Percentiles rank a stretch among this genome's conserved stretches.
Evolutionary conservation across 192 early-diverging fungal species (phyloP).

Genomic region (Coemansia sp.): DNA sequence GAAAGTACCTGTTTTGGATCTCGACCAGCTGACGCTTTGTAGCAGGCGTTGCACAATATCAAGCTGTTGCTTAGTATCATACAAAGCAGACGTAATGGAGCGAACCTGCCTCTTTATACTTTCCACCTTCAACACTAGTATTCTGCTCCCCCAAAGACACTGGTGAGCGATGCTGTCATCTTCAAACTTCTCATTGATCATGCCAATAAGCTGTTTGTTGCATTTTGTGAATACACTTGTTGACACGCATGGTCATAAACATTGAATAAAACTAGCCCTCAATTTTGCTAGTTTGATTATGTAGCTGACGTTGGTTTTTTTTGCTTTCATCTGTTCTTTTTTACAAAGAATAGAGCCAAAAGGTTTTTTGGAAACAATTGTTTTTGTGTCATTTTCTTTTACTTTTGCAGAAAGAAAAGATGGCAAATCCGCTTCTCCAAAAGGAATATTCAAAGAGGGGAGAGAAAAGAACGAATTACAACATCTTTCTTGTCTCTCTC

Average conservation of each 20-base stretch:
- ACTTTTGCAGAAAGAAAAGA: neutral
- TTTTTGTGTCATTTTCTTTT: no score
- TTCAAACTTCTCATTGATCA: conserved; percentile 50
- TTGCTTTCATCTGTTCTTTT: no score
- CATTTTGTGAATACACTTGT: conserved; percentile 66
- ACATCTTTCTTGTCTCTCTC: neutral
- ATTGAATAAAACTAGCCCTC: conserved; percentile 79
- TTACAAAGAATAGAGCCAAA: no score
- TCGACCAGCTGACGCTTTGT: conserved; percentile 22
- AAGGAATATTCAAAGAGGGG: neutral
- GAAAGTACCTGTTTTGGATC: conserved; percentile 31
- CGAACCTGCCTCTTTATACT: conserved; percentile 64
- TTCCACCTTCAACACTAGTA: conserved; percentile 58
- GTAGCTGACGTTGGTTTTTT: no score
- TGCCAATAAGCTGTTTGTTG: conserved; percentile 11
- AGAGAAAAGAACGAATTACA: neutral
- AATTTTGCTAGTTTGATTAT: no score
- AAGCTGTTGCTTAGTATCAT: conserved; percentile 27
- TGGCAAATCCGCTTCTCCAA: neutral
- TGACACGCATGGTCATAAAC: conserved; percentile 75
- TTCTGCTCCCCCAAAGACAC: conserved; percentile 64
- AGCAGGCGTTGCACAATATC: neutral
- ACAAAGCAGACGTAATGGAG: conserved; percentile 70
- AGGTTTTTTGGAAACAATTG: no score
- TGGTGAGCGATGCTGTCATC: conserved; percentile 59